Conservation (phyloP, 2,329 filamentous ascomycete species). For the Penicillium sp. region DNA sequence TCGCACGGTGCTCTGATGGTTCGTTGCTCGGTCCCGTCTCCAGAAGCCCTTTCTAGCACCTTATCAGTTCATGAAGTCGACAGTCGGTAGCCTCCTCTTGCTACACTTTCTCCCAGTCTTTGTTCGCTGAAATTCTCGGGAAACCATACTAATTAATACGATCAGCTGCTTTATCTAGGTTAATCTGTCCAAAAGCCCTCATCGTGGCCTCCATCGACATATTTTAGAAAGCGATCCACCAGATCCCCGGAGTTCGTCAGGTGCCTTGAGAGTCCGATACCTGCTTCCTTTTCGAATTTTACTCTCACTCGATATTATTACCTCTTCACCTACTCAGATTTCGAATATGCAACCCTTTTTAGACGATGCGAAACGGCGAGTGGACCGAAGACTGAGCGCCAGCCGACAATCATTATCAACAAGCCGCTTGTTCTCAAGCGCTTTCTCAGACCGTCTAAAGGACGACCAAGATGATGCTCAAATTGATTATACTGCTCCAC, state of each 20-base stretch:
- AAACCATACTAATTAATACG: conserved; percentile 15
- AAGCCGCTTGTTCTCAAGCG: conserved; percentile 52
- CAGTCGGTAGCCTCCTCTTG: conserved; percentile 11
- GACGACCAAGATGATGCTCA: conserved; percentile 66
- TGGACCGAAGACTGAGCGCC: conserved; percentile 47
- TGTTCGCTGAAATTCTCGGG: background rate
- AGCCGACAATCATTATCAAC: conserved; percentile 49
- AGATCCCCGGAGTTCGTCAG: conserved; percentile 18
- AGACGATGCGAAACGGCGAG: conserved; percentile 49
- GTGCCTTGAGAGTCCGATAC: conserved; percentile 13
- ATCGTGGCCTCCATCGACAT: conserved; percentile 20
- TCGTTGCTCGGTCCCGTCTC: conserved; percentile 1
- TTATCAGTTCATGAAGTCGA: conserved; percentile 21
- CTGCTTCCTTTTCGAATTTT: background rate
- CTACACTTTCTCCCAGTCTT: conserved; percentile 7
- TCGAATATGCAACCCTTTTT: conserved; percentile 40
- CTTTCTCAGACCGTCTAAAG: conserved; percentile 63
- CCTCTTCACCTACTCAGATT: conserved; percentile 6
- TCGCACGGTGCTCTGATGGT: conserved; percentile 19
- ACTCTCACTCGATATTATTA: background rate
- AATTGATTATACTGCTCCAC: conserved; percentile 64
- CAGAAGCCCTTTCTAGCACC: conserved; percentile 6
- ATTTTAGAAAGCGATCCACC: conserved; percentile 14
- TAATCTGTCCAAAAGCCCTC: conserved; percentile 5
- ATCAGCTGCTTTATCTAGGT: conserved; percentile 19